Conservation (phyloP, 441 rosid genomes). For the Euphorbia celastroides region DNA sequence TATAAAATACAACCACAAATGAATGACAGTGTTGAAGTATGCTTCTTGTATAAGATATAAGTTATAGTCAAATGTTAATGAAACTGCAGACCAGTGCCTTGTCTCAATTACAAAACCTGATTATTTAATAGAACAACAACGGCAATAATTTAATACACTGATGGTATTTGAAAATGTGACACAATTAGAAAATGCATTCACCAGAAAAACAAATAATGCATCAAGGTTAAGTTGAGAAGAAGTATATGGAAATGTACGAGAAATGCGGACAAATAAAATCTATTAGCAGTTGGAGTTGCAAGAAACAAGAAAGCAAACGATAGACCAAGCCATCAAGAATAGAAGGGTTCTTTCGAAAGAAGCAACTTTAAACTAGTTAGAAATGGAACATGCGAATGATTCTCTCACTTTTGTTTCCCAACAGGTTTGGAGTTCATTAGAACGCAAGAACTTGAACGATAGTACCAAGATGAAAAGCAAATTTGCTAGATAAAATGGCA, state of each 20-base stretch:
- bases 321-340: not conserved
- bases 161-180: not conserved
- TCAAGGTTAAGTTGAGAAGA: not conserved
- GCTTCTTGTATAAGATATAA: not conserved
- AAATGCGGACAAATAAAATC: not conserved
- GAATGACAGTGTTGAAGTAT: not conserved
- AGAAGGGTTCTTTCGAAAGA: not conserved
- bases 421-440: not conserved
- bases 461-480: not conserved
- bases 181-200: not conserved
- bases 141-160: not conserved
- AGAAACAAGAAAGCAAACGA: not conserved
- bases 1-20: not conserved
- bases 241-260: not conserved
- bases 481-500: not conserved
- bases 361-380: not conserved
- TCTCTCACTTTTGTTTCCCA: not conserved
- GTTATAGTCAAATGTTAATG: slow-evolving; percentile 5
- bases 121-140: not conserved
- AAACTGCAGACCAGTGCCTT: not conserved
- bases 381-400: not conserved
- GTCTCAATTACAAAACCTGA: not conserved
- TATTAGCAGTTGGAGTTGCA: not conserved
- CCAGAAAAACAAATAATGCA: not conserved
- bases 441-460: not conserved